Conservation (phyloP, 192 early-diverging fungal genomes). For the Backusella westeae region DNA sequence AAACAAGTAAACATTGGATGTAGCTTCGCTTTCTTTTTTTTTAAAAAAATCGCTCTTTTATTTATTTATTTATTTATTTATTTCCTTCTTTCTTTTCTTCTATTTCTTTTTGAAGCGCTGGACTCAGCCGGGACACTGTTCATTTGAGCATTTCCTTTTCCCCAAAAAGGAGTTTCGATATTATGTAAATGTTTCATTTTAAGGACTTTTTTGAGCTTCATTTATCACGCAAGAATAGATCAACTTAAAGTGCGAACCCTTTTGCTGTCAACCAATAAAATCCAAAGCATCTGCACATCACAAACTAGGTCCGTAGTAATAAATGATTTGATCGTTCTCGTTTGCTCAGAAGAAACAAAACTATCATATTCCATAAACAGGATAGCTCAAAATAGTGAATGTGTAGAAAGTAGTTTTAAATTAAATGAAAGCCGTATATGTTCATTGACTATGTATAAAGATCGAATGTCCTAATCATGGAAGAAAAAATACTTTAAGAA, state of each 20-base stretch:
- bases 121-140: too few species aligned
- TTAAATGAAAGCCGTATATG: not conserved
- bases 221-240: not conserved
- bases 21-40: not conserved
- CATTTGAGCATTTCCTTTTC: not conserved
- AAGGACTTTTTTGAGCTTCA: not conserved
- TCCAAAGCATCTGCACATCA: not conserved
- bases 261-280: not conserved
- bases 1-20: not conserved
- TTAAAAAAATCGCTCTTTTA: too few species aligned
- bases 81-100: not conserved
- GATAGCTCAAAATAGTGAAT: not conserved
- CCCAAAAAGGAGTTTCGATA: not conserved
- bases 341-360: not conserved
- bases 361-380: not conserved
- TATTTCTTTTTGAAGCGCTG: not conserved
- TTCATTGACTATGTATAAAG: not conserved
- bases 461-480: not conserved
- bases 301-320: not conserved
- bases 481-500: not conserved
- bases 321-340: not conserved
- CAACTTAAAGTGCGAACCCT: not conserved
- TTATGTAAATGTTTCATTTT: not conserved
- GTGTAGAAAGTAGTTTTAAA: not conserved
- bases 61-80: too few species aligned